Evolutionary conservation across 2,329 filamentous ascomycete genomes (phyloP).

Genomic region (Nakataea oryzae): DNA sequence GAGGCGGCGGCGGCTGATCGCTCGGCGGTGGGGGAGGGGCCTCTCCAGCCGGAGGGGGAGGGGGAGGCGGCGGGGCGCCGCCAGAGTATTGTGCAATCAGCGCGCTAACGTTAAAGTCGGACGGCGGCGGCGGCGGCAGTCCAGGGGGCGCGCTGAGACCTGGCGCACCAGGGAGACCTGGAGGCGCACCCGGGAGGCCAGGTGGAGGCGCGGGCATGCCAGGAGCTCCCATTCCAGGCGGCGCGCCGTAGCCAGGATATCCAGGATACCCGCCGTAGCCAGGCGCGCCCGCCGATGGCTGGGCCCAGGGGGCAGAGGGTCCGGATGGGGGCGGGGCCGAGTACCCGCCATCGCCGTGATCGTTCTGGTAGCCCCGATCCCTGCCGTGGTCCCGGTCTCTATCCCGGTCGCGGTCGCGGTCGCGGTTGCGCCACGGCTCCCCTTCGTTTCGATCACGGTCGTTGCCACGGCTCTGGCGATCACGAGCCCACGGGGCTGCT

Average conservation of each 20-base stretch:
- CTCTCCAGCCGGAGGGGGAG: slow-evolving; percentile 15
- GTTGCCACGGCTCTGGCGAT: slow-evolving; percentile 39
- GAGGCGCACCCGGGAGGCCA: slow-evolving; percentile 3
- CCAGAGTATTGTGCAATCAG: slow-evolving; percentile 52
- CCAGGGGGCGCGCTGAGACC: slow-evolving; percentile 3
- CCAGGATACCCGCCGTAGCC: slow-evolving; percentile 22
- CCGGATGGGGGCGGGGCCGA: slow-evolving; percentile 37
- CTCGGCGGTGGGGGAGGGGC: slow-evolving; percentile 24
- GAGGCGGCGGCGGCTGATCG: slow-evolving; percentile 23
- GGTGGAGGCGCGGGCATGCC: slow-evolving; percentile 2
- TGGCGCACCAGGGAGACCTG: slow-evolving; percentile 5
- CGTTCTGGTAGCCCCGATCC: neutral
- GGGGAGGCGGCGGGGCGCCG: slow-evolving; percentile 14
- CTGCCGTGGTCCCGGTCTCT: slow-evolving; percentile 7
- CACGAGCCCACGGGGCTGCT: slow-evolving; percentile 50
- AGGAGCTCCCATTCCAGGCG: slow-evolving; percentile 33
- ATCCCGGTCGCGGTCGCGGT: slow-evolving; percentile 1
- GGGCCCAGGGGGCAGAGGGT: slow-evolving; percentile 36
- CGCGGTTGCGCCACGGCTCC: slow-evolving; percentile 3
- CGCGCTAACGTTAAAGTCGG: slow-evolving; percentile 50
- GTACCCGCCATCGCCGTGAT: slow-evolving; percentile 14
- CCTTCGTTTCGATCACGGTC: slow-evolving; percentile 24
- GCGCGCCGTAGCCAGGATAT: slow-evolving; percentile 33
- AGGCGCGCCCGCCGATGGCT: slow-evolving; percentile 35
- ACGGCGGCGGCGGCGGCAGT: slow-evolving; percentile 34